These are phyloP conservation scores for Thraustochytrium sp. DNA, from an alignment of 352 stramenopile species.

Conservation along the genomic window DNA sequence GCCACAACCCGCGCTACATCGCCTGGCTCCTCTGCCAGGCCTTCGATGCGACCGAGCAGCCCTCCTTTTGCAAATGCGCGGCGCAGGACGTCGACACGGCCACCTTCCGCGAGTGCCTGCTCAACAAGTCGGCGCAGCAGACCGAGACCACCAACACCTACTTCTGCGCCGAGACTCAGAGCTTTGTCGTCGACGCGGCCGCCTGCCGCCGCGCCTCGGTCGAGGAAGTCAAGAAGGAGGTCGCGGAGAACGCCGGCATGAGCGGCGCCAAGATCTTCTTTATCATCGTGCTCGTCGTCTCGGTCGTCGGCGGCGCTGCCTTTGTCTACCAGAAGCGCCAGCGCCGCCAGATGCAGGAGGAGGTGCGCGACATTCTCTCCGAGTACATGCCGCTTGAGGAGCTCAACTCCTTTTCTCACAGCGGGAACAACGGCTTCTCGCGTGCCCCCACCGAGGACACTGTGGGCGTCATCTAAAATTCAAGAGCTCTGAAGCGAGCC, in stretches of 20 bases:
- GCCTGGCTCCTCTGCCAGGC: slow-evolving; percentile 16
- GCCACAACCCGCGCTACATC: slow-evolving; percentile 4
- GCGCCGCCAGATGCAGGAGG: slow-evolving; percentile 39
- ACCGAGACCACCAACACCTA: neutral
- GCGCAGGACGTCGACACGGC: neutral
- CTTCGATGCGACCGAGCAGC: neutral
- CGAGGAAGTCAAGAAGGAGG: slow-evolving; percentile 12
- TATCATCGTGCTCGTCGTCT: neutral
- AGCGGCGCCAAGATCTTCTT: slow-evolving; percentile 31
- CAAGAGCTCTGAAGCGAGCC: too few species aligned
- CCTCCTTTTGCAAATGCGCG: slow-evolving; percentile 29
- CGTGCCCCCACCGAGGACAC: neutral
- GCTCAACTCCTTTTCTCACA: slow-evolving; percentile 7
- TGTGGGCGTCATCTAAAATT: slow-evolving; percentile 13
- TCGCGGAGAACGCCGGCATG: neutral
- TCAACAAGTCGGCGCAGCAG: neutral
- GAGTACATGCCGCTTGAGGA: slow-evolving; percentile 43
- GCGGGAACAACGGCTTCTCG: neutral
- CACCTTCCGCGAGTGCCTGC: neutral
- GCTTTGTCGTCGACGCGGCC: neutral
- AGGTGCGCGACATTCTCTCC: slow-evolving; percentile 41
- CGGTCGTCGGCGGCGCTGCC: neutral
- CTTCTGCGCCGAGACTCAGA: neutral
- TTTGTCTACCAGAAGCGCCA: slow-evolving; percentile 34
- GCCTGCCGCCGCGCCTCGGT: neutral